Percentiles rank a stretch among this genome's conserved stretches.
phyloP scores from a whole-genome alignment of 805 yeast genomes.

The Nakazawaea pomicola region DNA sequence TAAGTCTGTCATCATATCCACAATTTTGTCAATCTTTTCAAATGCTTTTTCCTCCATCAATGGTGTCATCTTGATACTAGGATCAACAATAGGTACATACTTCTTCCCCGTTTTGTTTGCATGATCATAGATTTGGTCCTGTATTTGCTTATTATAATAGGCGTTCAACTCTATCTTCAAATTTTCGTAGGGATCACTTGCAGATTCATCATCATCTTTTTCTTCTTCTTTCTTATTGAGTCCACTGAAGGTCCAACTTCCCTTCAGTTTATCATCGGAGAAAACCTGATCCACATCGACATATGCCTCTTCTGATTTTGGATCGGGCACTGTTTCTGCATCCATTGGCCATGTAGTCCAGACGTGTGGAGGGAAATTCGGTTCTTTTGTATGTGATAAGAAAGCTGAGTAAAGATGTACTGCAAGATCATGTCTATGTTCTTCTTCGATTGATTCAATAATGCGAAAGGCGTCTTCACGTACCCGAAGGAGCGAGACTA shows the following conservation, averaged over 20 bases:
- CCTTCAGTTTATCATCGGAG: background rate
- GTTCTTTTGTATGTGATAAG: slow-evolving; percentile 34
- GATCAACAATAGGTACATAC: slow-evolving; percentile 19
- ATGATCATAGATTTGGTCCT: slow-evolving; percentile 12
- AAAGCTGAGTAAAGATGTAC: slow-evolving; percentile 59
- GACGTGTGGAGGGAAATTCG: slow-evolving; percentile 29
- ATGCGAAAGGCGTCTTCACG: too few relatives aligned
- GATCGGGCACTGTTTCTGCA: slow-evolving; percentile 31
- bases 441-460: slow-evolving; percentile 42
- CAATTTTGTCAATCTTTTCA: slow-evolving; percentile 16
- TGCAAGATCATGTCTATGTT: slow-evolving; percentile 51
- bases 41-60: slow-evolving; percentile 14
- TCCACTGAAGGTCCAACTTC: too few relatives aligned
- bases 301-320: slow-evolving; percentile 22
- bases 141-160: slow-evolving; percentile 16
- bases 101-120: slow-evolving; percentile 6
- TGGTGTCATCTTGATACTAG: slow-evolving; percentile 17
- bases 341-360: slow-evolving; percentile 65
- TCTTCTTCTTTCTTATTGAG: slow-evolving; percentile 4
- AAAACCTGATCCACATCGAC: slow-evolving; percentile 19
- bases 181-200: background rate
- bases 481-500: too few relatives aligned
- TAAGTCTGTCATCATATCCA: too few relatives aligned
- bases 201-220: background rate
- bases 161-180: slow-evolving; percentile 19